Conservation (phyloP, 129 eudicot genomes). For the Sambucus nigra region DNA sequence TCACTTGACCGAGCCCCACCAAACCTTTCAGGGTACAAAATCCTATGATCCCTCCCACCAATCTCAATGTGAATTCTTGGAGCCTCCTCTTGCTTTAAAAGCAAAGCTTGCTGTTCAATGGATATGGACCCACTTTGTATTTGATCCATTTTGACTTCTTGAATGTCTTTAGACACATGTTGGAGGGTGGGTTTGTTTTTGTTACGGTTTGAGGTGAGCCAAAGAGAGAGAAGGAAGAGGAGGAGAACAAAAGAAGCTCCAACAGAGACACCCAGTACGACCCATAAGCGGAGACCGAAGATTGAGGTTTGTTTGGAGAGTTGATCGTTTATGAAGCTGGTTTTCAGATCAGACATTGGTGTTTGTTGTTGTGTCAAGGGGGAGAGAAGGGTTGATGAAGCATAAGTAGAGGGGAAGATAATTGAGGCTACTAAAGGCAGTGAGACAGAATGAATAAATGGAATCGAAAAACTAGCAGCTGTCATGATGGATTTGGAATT, state of each 20-base stretch:
- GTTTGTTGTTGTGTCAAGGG: neutral
- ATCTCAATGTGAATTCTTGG: slow-evolving; percentile 32
- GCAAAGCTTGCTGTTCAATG: slow-evolving; percentile 2
- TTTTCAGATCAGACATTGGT: slow-evolving; percentile 10
- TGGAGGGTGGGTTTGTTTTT: slow-evolving; percentile 9
- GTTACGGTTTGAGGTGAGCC: slow-evolving; percentile 28
- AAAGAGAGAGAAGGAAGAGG: slow-evolving; percentile 45
- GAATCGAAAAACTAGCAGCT: neutral
- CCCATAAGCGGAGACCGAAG: slow-evolving; percentile 46
- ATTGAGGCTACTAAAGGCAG: neutral
- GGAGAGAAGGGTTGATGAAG: too few species aligned
- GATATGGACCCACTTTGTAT: slow-evolving; percentile 5
- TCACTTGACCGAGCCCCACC: slow-evolving; percentile 9
- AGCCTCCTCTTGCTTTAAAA: slow-evolving; percentile 19
- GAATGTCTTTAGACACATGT: slow-evolving; percentile 17
- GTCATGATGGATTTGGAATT: slow-evolving; percentile 8
- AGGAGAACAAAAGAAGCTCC: slow-evolving; percentile 46
- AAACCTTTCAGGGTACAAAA: slow-evolving; percentile 26
- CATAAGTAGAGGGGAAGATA: neutral
- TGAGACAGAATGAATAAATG: neutral
- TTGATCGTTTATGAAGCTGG: slow-evolving; percentile 23
- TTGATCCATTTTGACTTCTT: slow-evolving; percentile 18
- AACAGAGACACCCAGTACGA: slow-evolving; percentile 35
- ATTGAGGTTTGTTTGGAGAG: slow-evolving; percentile 43
- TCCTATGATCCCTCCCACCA: slow-evolving; percentile 25